Evolutionary conservation across 352 stramenopile genomes (phyloP).

Genomic region (Pythium brassicae): DNA sequence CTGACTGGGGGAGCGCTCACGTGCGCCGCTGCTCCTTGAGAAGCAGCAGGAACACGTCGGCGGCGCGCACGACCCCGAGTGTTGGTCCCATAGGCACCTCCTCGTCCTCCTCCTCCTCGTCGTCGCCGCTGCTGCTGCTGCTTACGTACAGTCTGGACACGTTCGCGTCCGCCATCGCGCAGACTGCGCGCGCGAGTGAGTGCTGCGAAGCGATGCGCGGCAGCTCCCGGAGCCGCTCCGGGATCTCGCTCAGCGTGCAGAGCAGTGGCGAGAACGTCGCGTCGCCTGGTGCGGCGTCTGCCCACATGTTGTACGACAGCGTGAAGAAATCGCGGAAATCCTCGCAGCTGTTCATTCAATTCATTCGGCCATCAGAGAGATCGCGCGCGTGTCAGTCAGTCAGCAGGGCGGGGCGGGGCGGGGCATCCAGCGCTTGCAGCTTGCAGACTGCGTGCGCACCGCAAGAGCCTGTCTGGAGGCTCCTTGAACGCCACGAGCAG

Average conservation of each 20-base stretch:
- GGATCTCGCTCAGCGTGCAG: conserved; percentile 18
- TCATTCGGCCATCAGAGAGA: no score
- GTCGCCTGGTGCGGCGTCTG: background rate
- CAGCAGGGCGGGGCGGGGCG: background rate
- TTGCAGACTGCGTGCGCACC: background rate
- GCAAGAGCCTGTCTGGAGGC: conserved; percentile 8
- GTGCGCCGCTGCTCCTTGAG: conserved; percentile 39
- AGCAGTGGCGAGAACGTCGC: conserved; percentile 18
- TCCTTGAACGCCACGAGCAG: conserved; percentile 20
- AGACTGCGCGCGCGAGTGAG: conserved; percentile 41
- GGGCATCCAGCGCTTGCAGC: background rate
- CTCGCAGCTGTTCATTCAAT: conserved; percentile 3
- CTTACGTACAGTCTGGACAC: conserved; percentile 11
- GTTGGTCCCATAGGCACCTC: no score
- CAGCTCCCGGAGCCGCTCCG: conserved; percentile 11
- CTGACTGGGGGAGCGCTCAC: background rate
- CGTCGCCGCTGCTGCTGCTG: conserved; percentile 3
- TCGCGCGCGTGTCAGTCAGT: no score
- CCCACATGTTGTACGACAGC: conserved; percentile 10
- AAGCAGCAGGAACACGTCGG: conserved; percentile 47
- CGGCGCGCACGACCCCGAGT: conserved; percentile 41
- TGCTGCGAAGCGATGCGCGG: conserved; percentile 21
- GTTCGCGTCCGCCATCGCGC: conserved; percentile 34
- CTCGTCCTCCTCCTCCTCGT: no score
- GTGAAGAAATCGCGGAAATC: conserved; percentile 26